Conservation (phyloP, 805 yeast species). For the Kodamaea lidongshanica region DNA sequence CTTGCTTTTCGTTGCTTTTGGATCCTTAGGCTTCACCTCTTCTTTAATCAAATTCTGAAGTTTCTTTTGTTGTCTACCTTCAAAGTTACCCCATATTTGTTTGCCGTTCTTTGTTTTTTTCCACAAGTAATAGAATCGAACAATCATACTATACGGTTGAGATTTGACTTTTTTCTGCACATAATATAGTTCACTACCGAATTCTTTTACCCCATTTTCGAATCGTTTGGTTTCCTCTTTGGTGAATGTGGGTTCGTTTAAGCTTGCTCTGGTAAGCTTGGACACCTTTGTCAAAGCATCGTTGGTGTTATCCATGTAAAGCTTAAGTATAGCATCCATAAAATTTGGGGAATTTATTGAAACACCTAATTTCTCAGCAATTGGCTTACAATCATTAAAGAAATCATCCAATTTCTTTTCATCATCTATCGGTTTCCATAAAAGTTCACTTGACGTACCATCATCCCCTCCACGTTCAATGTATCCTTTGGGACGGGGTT, state of each 20-base stretch:
- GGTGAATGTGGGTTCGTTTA: constrained; percentile 74
- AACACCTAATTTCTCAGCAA: constrained; percentile 52
- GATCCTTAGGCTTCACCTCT: constrained; percentile 13
- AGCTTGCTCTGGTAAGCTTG: constrained; percentile 46
- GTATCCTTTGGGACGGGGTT: constrained; percentile 73
- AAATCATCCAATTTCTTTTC: constrained; percentile 45
- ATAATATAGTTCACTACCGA: constrained; percentile 75
- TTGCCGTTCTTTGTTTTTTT: constrained; percentile 77
- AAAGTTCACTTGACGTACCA: constrained; percentile 48
- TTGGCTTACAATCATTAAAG: constrained; percentile 46
- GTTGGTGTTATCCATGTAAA: constrained; percentile 47
- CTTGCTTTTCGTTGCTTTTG: constrained; percentile 9
- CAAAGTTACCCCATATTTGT: constrained; percentile 73
- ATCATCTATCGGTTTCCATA: constrained; percentile 50
- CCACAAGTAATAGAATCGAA: constrained; percentile 86
- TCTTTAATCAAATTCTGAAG: constrained; percentile 27
- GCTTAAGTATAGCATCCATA: constrained; percentile 62
- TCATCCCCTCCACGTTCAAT: constrained; percentile 77
- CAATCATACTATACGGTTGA: constrained; percentile 72
- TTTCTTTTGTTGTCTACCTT: constrained; percentile 63
- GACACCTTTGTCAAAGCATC: constrained; percentile 40
- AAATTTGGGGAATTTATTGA: constrained; percentile 72
- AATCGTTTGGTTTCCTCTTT: constrained; percentile 59
- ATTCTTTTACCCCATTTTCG: constrained; percentile 64
- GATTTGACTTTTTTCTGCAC: constrained; percentile 67